Conservation (phyloP, 805 yeast species). For the Suhomyces kilbournensis region DNA sequence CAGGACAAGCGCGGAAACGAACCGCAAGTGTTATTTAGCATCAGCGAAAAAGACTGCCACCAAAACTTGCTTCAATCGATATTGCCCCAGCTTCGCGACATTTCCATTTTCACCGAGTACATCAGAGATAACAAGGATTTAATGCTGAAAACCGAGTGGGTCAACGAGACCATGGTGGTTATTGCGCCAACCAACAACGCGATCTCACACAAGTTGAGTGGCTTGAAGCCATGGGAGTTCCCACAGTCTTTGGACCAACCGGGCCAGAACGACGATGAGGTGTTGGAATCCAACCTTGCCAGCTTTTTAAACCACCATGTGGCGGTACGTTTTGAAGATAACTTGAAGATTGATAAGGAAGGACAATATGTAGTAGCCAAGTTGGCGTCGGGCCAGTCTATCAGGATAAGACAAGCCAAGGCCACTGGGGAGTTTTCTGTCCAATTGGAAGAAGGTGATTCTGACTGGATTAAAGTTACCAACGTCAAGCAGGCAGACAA, state of each 20-base stretch:
- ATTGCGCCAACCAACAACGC: slow-evolving; percentile 74
- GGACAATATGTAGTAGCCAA: slow-evolving; percentile 14
- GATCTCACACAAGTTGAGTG: slow-evolving; percentile 35
- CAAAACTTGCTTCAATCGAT: slow-evolving; percentile 30
- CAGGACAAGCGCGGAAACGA: slow-evolving; percentile 7
- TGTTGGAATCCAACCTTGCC: slow-evolving; percentile 50
- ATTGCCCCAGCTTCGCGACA: slow-evolving; percentile 34
- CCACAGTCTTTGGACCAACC: slow-evolving; percentile 45
- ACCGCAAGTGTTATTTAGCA: slow-evolving; percentile 12
- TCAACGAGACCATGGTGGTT: slow-evolving; percentile 46
- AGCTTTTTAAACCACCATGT: slow-evolving; percentile 65
- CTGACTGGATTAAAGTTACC: slow-evolving; percentile 21
- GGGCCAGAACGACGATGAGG: slow-evolving; percentile 49
- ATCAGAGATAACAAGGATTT: slow-evolving; percentile 60
- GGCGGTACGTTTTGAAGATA: slow-evolving; percentile 28
- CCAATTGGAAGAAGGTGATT: slow-evolving; percentile 4
- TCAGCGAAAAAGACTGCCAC: slow-evolving; percentile 13
- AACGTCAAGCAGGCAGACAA: slow-evolving; percentile 34
- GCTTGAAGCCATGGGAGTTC: slow-evolving; percentile 81
- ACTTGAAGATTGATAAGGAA: slow-evolving; percentile 14
- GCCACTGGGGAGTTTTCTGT: slow-evolving; percentile 17
- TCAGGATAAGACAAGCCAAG: slow-evolving; percentile 17
- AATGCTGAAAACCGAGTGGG: slow-evolving; percentile 46
- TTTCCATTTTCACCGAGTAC: slow-evolving; percentile 66
- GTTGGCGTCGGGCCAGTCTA: slow-evolving; percentile 19